Conservation (phyloP, 1,284 basidiomycete species). For the Gomphus bonarii region DNA sequence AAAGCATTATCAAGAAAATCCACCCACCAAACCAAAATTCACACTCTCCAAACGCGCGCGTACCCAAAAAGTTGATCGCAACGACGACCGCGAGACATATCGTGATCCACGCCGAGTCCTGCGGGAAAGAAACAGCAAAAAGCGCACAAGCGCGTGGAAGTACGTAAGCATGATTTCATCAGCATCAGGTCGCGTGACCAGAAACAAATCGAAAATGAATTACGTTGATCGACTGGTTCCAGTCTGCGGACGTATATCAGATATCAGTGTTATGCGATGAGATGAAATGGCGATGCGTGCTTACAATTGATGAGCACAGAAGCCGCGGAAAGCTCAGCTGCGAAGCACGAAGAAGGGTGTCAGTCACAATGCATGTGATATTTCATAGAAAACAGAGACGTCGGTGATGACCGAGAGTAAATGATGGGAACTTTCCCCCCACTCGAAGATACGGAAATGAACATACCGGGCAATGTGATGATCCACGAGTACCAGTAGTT, state of each 20-base stretch:
- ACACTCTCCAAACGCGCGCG: conserved; percentile 51
- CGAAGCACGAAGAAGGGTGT: conserved; percentile 13
- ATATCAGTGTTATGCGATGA: conserved; percentile 10
- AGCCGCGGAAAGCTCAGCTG: conserved; percentile 28
- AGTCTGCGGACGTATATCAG: background rate
- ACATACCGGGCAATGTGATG: conserved; percentile 14
- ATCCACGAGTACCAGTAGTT: conserved; percentile 20
- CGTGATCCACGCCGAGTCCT: conserved; percentile 30
- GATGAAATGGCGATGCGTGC: conserved; percentile 18
- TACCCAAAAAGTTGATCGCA: conserved; percentile 42
- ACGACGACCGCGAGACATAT: conserved; percentile 33
- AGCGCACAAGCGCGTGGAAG: too few relatives aligned
- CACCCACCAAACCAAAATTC: conserved; percentile 41
- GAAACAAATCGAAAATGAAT: background rate
- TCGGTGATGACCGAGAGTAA: background rate
- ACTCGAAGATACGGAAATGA: too few relatives aligned
- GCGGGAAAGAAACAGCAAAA: too few relatives aligned
- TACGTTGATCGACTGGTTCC: conserved; percentile 8
- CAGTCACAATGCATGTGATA: background rate
- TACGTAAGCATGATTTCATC: too few relatives aligned
- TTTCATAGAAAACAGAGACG: background rate
- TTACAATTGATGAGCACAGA: conserved; percentile 29
- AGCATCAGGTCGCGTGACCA: too few relatives aligned
- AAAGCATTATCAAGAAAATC: background rate
- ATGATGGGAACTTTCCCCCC: too few relatives aligned